Percentiles rank a stretch among this genome's conserved stretches.
Evolutionary conservation across 2,329 filamentous ascomycete genomes (phyloP).

Genomic region (Endothia cerciana): DNA sequence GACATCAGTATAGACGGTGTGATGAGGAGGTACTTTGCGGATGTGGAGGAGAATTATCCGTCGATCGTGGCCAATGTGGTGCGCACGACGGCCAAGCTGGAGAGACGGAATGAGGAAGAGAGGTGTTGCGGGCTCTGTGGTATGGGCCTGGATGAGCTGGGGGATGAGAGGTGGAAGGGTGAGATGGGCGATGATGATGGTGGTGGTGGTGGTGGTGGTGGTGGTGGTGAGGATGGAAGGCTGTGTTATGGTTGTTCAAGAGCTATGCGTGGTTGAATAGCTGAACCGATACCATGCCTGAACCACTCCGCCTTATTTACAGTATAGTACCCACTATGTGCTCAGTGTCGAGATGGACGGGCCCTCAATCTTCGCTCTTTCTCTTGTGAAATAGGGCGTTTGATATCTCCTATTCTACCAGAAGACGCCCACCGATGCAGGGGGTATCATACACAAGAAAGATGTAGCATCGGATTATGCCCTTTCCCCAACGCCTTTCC

Average conservation of each 20-base stretch:
- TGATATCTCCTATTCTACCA: neutral
- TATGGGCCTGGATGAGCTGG: conserved; percentile 65
- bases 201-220: conserved; percentile 40
- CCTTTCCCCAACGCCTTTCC: conserved; percentile 25
- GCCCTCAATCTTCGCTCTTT: neutral
- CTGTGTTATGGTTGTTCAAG: conserved; percentile 78
- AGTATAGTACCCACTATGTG: neutral
- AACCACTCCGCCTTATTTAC: neutral
- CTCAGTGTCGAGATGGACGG: neutral
- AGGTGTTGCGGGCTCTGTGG: conserved; percentile 69
- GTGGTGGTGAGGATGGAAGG: conserved; percentile 35
- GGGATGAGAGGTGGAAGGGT: conserved; percentile 66
- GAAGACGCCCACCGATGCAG: conserved; percentile 23
- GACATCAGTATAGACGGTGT: conserved; percentile 89
- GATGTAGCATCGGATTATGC: conserved; percentile 16
- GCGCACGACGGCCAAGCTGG: conserved; percentile 82
- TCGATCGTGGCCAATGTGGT: conserved; percentile 96
- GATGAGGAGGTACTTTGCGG: conserved; percentile 85
- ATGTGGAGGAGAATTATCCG: conserved; percentile 83
- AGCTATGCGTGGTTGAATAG: conserved; percentile 56
- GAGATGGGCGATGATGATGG: conserved; percentile 56
- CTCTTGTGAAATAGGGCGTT: neutral
- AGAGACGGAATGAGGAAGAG: conserved; percentile 45
- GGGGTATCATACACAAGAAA: conserved; percentile 29
- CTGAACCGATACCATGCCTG: neutral